Percentiles rank a stretch among this genome's conserved stretches.
Conservation (phyloP, 495 filamentous ascomycete species). For the Aspergillus nidulans region DNA sequence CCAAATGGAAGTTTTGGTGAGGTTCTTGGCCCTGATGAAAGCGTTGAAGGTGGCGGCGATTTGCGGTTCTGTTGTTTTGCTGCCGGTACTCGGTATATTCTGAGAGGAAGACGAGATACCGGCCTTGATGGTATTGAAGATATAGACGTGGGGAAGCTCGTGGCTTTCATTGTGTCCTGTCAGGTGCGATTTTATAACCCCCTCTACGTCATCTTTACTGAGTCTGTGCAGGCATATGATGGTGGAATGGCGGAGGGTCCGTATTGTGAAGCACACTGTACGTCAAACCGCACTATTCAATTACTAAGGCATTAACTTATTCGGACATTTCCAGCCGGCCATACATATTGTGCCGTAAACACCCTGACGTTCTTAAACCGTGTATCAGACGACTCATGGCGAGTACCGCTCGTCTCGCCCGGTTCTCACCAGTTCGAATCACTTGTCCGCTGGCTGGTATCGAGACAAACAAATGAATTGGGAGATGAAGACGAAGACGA, state of each 20-base stretch:
- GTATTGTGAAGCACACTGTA: slow-evolving; percentile 85
- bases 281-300: slow-evolving; percentile 17
- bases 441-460: slow-evolving; percentile 61
- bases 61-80: slow-evolving; percentile 83
- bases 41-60: slow-evolving; percentile 73
- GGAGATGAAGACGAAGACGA: slow-evolving; percentile 51
- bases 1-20: slow-evolving; percentile 90
- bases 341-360: slow-evolving; percentile 78
- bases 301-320: slow-evolving; percentile 14
- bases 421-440: slow-evolving; percentile 35
- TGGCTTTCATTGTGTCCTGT: slow-evolving; percentile 64
- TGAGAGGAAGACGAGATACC: slow-evolving; percentile 54
- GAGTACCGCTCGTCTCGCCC: slow-evolving; percentile 27
- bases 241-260: slow-evolving; percentile 80
- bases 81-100: slow-evolving; percentile 73
- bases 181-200: slow-evolving; percentile 46
- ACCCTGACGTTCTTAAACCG: slow-evolving; percentile 67
- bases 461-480: slow-evolving; percentile 59
- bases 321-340: slow-evolving; percentile 58
- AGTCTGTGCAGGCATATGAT: slow-evolving; percentile 68
- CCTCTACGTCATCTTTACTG: slow-evolving; percentile 8
- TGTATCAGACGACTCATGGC: slow-evolving; percentile 16
- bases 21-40: slow-evolving; percentile 54
- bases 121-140: slow-evolving; percentile 60
- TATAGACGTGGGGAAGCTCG: slow-evolving; percentile 67